phyloP scores from a whole-genome alignment of 2,329 filamentous ascomycete species.

The Aspergillus glaucus region DNA sequence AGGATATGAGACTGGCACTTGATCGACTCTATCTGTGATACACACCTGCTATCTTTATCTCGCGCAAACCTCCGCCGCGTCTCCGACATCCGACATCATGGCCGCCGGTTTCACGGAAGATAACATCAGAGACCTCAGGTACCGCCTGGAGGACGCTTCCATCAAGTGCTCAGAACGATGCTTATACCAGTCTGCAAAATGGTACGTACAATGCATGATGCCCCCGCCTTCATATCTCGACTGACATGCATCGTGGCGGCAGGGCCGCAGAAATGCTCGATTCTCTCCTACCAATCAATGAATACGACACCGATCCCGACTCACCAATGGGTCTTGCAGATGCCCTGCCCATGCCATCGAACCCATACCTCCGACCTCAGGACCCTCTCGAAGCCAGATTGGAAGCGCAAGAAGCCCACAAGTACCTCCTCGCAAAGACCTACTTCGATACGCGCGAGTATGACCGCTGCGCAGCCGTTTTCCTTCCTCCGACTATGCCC shows the following conservation, averaged over 20 bases:
- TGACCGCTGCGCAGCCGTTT: conserved; percentile 85
- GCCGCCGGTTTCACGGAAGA: conserved; percentile 30
- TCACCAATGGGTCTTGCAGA: conserved; percentile 52
- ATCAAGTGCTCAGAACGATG: conserved; percentile 90
- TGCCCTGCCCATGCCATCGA: conserved; percentile 42
- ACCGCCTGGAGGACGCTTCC: conserved; percentile 74
- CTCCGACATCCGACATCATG: conserved; percentile 20
- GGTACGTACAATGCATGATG: conserved; percentile 46
- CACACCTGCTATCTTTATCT: background rate
- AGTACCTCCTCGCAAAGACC: conserved; percentile 84
- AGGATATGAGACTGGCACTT: background rate
- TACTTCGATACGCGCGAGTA: conserved; percentile 94
- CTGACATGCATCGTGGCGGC: conserved; percentile 12
- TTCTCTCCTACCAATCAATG: conserved; percentile 57
- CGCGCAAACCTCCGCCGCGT: background rate
- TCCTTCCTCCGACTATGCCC: conserved; percentile 74
- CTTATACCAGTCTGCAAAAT: conserved; percentile 94
- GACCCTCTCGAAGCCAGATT: conserved; percentile 68
- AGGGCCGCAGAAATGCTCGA: conserved; percentile 94
- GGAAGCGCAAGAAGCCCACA: conserved; percentile 72
- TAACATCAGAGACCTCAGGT: conserved; percentile 55
- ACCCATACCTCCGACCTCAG: conserved; percentile 47
- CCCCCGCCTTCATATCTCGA: background rate
- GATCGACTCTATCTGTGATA: background rate
- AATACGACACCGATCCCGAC: conserved; percentile 56